Evolutionary conservation across 345 rosid genomes (phyloP), one percentile per base, ranked within the genome.

Genomic region (Gynandropsis gynandra): DNA sequence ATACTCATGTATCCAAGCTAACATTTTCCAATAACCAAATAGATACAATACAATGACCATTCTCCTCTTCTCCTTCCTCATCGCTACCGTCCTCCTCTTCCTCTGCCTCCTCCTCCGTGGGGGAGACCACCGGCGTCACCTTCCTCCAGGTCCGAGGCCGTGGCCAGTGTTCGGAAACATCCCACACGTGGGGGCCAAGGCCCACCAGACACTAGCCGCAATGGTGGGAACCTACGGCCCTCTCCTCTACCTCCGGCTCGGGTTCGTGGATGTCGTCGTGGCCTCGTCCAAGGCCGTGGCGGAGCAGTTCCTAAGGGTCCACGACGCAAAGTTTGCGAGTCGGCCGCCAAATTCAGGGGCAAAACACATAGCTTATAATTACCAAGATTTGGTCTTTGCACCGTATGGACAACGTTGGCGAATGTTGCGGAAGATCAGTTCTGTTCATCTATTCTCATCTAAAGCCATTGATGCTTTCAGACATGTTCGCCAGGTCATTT

Each of bases 341-440:
- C 73, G 98, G 16, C 96, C 98, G 10, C 93, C 96, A 0, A 90
- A 76, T 62, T 63, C 96, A 1, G 98, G 98, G 12, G 98, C 92
- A 10, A 87, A 87, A 58, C 66, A 90, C 48, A 67, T 90, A 7
- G 95, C 98, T 0, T 90, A 90, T 19, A 87, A 90, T 17, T 84
- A 87, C 8, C 96, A 90, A 39, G 98, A 90, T 72, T 76, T 90
- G 12, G 98, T 90, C 56, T 87, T 90, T 56, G 85, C 95, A 0
- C 98, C 98, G 0, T 90, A 90, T 36, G 98, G 98, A 3, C 65
- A 85, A 0, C 35, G 96, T 57, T 90, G 98, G 98, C 73, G 98
- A 33, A 9, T 84, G 87, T 66, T 90, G 8, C 37, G 98, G 58
- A 90, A 90, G 72, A 87, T 90, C 37, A 76, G 76, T 61, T 65